Conservation (phyloP, 2,329 filamentous ascomycete genomes). For the Pseudopyrenochaeta lycopersici region DNA sequence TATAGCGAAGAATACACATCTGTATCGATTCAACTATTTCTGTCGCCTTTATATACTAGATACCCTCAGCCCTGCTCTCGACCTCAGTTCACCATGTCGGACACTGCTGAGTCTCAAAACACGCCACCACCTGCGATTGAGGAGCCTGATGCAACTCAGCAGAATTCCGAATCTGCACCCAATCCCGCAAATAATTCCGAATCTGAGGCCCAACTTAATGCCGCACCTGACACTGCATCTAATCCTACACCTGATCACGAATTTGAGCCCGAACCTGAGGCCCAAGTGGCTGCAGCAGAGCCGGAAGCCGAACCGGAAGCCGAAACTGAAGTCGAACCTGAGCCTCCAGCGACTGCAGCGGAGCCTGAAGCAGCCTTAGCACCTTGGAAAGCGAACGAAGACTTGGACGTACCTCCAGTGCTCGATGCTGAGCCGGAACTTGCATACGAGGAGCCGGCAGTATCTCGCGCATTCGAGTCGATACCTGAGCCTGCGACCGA, state of each 20-base stretch:
- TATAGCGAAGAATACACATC: background rate
- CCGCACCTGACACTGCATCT: too few relatives aligned
- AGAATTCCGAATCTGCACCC: background rate
- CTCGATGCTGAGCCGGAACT: background rate
- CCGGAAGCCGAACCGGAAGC: conserved; percentile 7
- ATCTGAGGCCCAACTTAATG: conserved; percentile 5
- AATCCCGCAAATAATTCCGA: too few relatives aligned
- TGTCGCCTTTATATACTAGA: background rate
- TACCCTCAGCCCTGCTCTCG: background rate
- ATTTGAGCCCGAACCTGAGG: conserved; percentile 3
- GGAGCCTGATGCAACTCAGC: background rate
- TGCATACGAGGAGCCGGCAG: too few relatives aligned
- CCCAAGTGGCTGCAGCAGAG: background rate
- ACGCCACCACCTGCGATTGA: background rate
- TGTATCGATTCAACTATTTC: background rate
- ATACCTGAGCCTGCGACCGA: too few relatives aligned
- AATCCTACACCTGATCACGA: too few relatives aligned
- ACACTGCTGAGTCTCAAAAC: background rate
- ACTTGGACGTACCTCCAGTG: background rate
- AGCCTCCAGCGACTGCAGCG: background rate
- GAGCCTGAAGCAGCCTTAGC: background rate
- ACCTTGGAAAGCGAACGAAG: background rate
- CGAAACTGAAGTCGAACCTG: conserved; percentile 7
- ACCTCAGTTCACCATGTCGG: background rate
- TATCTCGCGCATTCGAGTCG: too few relatives aligned